Conservation (phyloP, 2,329 filamentous ascomycete genomes). For the Cladophialophora exuberans region DNA sequence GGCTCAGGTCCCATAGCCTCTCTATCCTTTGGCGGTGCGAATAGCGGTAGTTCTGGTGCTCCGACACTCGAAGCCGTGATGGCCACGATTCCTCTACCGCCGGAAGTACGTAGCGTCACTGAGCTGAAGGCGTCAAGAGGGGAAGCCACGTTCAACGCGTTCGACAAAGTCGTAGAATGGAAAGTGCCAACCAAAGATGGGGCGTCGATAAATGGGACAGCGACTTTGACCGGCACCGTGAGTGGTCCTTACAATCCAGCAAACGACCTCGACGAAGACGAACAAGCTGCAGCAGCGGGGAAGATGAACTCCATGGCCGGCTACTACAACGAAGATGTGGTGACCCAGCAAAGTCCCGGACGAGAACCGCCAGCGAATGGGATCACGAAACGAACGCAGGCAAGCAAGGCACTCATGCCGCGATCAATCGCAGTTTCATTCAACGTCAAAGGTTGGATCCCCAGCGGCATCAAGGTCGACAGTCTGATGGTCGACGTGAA, state of each 20-base stretch:
- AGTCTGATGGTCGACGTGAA: conserved; percentile 67
- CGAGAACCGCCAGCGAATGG: conserved; percentile 22
- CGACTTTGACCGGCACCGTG: conserved; percentile 78
- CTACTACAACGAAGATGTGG: conserved; percentile 50
- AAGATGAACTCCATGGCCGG: conserved; percentile 45
- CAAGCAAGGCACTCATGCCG: conserved; percentile 73
- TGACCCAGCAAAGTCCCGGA: conserved; percentile 35
- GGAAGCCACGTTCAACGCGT: conserved; percentile 79
- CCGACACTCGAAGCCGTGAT: conserved; percentile 75
- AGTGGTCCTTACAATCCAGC: conserved; percentile 63
- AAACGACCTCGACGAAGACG: conserved; percentile 33
- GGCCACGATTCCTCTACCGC: conserved; percentile 77
- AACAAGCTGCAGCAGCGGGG: conserved; percentile 36
- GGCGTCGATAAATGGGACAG: conserved; percentile 66
- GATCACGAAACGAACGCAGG: conserved; percentile 50
- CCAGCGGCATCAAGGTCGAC: conserved; percentile 67
- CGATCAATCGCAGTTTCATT: conserved; percentile 73
- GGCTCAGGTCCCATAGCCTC: conserved; percentile 54
- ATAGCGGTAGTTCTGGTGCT: conserved; percentile 58
- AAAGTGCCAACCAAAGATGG: conserved; percentile 77
- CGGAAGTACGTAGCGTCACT: conserved; percentile 77
- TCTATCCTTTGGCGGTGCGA: conserved; percentile 50
- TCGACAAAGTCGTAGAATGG: conserved; percentile 78
- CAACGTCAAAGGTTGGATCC: conserved; percentile 65
- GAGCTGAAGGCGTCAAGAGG: conserved; percentile 81